Evolutionary conservation across 1,284 basidiomycete genomes (phyloP).

Genomic region (Wolfiporia cocos): DNA sequence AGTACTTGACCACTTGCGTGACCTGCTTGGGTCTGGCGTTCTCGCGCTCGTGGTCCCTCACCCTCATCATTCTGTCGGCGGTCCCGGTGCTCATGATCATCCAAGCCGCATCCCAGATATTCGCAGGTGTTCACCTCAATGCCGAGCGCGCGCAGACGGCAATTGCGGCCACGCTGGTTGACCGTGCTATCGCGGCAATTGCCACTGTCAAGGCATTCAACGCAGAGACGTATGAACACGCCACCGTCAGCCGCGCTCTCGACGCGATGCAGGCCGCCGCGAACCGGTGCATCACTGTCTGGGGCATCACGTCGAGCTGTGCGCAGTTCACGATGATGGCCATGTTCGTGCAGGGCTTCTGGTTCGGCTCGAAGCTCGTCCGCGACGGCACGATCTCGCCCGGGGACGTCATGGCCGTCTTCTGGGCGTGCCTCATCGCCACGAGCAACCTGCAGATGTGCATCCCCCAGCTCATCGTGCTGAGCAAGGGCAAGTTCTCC

Average conservation of each 20-base stretch:
- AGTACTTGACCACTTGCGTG: slow-evolving; percentile 77
- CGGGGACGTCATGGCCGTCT: slow-evolving; percentile 89
- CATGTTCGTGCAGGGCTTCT: slow-evolving; percentile 97
- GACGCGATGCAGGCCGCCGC: slow-evolving; percentile 42
- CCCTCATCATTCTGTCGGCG: slow-evolving; percentile 87
- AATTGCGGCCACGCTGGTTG: slow-evolving; percentile 71
- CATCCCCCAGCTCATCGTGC: slow-evolving; percentile 71
- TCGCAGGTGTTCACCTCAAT: slow-evolving; percentile 63
- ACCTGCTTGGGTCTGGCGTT: slow-evolving; percentile 83
- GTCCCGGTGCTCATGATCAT: slow-evolving; percentile 81
- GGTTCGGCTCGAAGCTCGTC: slow-evolving; percentile 90
- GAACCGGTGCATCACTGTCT: slow-evolving; percentile 58
- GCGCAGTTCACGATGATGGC: slow-evolving; percentile 79
- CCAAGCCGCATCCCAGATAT: slow-evolving; percentile 68
- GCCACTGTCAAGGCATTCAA: slow-evolving; percentile 96
- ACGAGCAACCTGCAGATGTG: slow-evolving; percentile 83
- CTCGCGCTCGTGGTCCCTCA: slow-evolving; percentile 73
- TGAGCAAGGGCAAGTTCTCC: slow-evolving; percentile 85
- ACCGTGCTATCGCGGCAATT: slow-evolving; percentile 76
- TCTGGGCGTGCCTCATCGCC: slow-evolving; percentile 94
- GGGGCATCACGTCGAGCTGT: slow-evolving; percentile 68
- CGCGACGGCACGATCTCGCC: slow-evolving; percentile 60
- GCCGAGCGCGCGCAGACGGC: slow-evolving; percentile 66
- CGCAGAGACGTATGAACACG: slow-evolving; percentile 61
- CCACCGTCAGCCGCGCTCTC: slow-evolving; percentile 44